Conservation (phyloP, 163 green algal genomes). For the Scenedesmus sp. region DNA sequence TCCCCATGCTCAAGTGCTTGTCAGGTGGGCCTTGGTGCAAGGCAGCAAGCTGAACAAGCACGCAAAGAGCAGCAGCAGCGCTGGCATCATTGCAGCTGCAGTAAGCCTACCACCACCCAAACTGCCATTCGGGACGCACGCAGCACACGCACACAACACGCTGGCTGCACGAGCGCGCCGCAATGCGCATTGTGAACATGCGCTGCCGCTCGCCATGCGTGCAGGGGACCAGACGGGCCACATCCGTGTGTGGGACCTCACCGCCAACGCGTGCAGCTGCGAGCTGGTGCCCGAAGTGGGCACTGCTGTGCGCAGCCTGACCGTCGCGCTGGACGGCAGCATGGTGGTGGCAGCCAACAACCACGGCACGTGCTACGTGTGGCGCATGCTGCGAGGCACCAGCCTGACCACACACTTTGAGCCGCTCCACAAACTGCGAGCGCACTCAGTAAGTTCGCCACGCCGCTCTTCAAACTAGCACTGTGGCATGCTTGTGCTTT, state of each 20-base stretch:
- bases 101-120: conserved; percentile 94
- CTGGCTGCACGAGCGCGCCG: background rate
- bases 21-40: too few species aligned
- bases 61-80: background rate
- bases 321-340: conserved; percentile 92
- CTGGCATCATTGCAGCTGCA: background rate
- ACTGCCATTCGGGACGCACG: conserved; percentile 58
- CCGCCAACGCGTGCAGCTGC: conserved; percentile 94
- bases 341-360: conserved; percentile 94
- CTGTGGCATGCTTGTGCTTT: too few species aligned
- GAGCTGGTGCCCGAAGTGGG: conserved; percentile 99
- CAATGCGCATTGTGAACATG: background rate
- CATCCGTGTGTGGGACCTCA: conserved; percentile 99
- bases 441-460: conserved; percentile 73
- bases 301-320: conserved; percentile 90
- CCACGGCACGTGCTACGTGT: conserved; percentile 98
- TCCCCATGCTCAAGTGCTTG: too few species aligned
- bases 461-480: background rate
- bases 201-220: background rate
- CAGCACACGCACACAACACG: background rate
- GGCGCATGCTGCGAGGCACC: conserved; percentile 87
- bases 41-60: too few species aligned
- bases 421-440: conserved; percentile 97
- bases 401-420: conserved; percentile 96
- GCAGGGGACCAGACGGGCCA: conserved; percentile 89